Percentiles rank a stretch among this genome's conserved stretches.
Evolutionary conservation across 2,329 filamentous ascomycete species (phyloP).

Genomic region (Truncatella angustata): DNA sequence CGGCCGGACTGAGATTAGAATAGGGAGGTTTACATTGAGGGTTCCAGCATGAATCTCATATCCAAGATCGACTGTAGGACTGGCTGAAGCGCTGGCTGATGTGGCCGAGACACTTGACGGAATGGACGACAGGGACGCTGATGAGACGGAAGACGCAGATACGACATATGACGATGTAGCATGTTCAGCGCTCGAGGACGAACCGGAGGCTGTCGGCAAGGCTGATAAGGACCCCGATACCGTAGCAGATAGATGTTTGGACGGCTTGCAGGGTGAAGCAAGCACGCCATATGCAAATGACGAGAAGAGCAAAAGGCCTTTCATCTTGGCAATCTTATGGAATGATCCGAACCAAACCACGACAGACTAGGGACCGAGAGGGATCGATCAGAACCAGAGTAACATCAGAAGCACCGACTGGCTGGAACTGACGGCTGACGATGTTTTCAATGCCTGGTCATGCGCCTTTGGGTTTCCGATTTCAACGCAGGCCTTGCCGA

Average conservation of each 20-base stretch:
- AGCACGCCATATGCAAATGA: background rate
- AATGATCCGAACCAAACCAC: background rate
- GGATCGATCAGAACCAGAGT: too few species aligned
- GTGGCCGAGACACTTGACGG: background rate
- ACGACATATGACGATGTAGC: background rate
- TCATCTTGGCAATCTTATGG: background rate
- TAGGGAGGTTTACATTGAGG: constrained; percentile 22
- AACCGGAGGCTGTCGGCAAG: background rate
- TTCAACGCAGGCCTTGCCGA: too few species aligned
- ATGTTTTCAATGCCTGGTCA: too few species aligned
- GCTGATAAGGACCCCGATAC: background rate
- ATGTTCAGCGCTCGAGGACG: background rate
- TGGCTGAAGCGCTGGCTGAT: background rate
- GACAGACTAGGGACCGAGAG: too few species aligned
- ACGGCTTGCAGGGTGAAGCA: background rate
- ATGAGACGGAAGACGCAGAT: background rate
- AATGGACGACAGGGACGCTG: background rate
- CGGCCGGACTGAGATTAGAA: too few species aligned
- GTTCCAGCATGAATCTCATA: constrained; percentile 24
- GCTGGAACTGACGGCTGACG: too few species aligned
- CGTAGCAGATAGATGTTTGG: background rate
- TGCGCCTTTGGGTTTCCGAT: too few species aligned
- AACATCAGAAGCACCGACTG: too few species aligned
- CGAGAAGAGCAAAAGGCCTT: background rate
- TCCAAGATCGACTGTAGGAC: constrained; percentile 22